Conservation (phyloP, 345 rosid species). For the Hypericum androsaemum region DNA sequence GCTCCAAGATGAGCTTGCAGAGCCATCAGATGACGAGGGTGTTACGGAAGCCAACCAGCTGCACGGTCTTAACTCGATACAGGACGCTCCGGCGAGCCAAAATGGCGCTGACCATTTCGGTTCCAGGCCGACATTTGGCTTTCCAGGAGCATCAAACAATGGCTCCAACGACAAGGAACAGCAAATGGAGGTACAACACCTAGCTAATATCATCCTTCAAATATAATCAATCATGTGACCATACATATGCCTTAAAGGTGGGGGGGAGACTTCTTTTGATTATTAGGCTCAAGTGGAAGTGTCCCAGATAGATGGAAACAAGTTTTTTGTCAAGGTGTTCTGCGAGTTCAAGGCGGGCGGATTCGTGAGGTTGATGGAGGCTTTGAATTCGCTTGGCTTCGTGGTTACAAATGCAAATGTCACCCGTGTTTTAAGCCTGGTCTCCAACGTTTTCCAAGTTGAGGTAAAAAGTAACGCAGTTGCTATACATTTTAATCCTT, state of each 20-base stretch:
- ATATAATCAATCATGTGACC: neutral
- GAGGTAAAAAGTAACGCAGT: slow-evolving; percentile 38
- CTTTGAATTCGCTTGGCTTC: slow-evolving; percentile 69
- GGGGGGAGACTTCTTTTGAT: neutral
- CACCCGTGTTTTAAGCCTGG: slow-evolving; percentile 64
- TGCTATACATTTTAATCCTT: too few relatives aligned
- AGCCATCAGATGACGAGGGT: slow-evolving; percentile 56
- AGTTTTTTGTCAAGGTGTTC: slow-evolving; percentile 81
- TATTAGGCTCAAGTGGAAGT: slow-evolving; percentile 81
- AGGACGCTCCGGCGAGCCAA: too few relatives aligned
- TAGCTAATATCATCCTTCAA: neutral
- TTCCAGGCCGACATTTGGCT: slow-evolving; percentile 12
- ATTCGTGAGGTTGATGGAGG: slow-evolving; percentile 74
- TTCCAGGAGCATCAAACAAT: slow-evolving; percentile 32
- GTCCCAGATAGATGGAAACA: slow-evolving; percentile 68
- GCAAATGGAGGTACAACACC: slow-evolving; percentile 75
- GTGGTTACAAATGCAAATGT: slow-evolving; percentile 81
- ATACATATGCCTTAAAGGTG: neutral
- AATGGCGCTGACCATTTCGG: too few relatives aligned
- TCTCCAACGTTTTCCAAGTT: slow-evolving; percentile 79
- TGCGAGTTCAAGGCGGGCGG: slow-evolving; percentile 84
- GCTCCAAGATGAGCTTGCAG: slow-evolving; percentile 80
- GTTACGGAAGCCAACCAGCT: slow-evolving; percentile 23
- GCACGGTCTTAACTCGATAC: too few relatives aligned
- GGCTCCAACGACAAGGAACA: slow-evolving; percentile 52